Base-by-base conservation (phyloP, 768 basidiomycete genomes). In the Russula sp. region DNA sequence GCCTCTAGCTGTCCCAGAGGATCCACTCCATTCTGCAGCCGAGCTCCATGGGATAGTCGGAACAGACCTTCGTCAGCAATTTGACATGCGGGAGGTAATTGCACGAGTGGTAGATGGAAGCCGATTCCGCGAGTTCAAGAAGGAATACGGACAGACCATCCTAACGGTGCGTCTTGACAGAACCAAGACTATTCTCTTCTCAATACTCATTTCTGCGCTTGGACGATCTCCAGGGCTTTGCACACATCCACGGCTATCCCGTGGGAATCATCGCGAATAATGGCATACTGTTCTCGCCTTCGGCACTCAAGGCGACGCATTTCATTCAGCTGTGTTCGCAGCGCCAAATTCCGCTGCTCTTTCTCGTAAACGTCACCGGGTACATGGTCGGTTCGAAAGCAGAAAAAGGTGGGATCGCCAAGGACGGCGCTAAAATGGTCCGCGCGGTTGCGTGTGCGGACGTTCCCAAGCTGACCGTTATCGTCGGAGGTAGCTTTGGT, bases 351-450 rank as follows among this genome's bases (percentile, higher is more conserved):
- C 94, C 94, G 0, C 76, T 98, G 2, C 79, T 98, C 22, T 98
- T 97, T 81, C 82, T 98, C 48, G 94, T 96, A 51, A 98, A 98
- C 71, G 92, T 97, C n/a, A 92, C 92, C 3, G 92, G 91, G 80
- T 98, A 97, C 71, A 98, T 97, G 94, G 94, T 98, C 4, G 94
- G 94, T 6, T 94, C 91, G 5, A 95, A 94, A 68, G 95, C 95
- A 22, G 94, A 98, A 76, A 84, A 83, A 69, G 94, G 92, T 3
- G 94, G 94, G 0, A 98, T 98, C 68, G 94, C 94, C 5, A 95
- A 95, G 76, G 93, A 97, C 72, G 91, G 91, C 44, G 94, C 94
- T 8, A 97, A 97, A 80, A 95, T 98, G 92, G 94, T 98, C 70
- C 87, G 94, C 50, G 92, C 93, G 7, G 93, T 95, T 20, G 92